phyloP scores from a whole-genome alignment of 805 yeast species.

The Candida pseudofarinosa region DNA sequence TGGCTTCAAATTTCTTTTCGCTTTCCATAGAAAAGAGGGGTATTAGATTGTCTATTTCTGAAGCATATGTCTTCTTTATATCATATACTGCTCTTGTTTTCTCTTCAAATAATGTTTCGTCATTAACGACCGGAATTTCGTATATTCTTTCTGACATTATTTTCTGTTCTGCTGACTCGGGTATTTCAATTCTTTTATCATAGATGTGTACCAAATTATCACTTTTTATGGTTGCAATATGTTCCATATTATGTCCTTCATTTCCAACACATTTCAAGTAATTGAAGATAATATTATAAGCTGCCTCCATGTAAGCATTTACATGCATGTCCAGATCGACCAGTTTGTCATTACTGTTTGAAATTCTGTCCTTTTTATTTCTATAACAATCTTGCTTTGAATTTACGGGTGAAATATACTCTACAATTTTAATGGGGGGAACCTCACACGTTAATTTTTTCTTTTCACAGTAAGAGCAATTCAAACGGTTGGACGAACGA shows the following conservation, averaged over 20 bases:
- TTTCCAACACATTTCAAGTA: not conserved
- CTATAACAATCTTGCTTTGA: not conserved
- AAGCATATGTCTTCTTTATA: not conserved
- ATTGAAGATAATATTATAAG: no score
- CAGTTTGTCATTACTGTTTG: not conserved
- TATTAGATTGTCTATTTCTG: not conserved
- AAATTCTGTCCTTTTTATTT: not conserved
- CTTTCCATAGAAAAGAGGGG: not conserved
- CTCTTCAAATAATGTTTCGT: constrained; percentile 1
- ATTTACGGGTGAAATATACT: not conserved
- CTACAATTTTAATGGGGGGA: not conserved
- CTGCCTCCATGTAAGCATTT: not conserved
- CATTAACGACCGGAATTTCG: constrained; percentile 1
- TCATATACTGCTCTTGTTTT: constrained; percentile 1
- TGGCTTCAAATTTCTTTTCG: not conserved
- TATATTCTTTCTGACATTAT: not conserved
- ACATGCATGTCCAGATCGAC: not conserved
- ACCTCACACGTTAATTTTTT: not conserved
- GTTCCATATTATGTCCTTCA: not conserved
- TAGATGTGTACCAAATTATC: not conserved
- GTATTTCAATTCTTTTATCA: not conserved
- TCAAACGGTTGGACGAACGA: not conserved
- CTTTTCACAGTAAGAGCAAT: not conserved
- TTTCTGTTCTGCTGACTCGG: not conserved
- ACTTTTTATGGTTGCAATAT: constrained; percentile 1